Evolutionary conservation across 2,329 filamentous ascomycete genomes (phyloP).

Genomic region (Alternaria gaisen): DNA sequence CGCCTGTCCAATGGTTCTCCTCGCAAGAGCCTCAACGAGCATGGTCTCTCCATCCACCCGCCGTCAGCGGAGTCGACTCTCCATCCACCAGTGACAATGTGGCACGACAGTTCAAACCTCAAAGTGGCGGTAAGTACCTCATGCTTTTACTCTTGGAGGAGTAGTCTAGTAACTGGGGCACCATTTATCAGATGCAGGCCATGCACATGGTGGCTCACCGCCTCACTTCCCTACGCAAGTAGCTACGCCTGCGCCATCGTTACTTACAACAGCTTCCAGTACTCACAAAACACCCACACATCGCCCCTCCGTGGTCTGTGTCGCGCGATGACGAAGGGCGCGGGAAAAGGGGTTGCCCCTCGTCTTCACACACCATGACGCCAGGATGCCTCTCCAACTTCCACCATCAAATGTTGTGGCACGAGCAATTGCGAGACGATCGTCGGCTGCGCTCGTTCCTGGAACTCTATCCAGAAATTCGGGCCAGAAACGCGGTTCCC

Average conservation of each 20-base stretch:
- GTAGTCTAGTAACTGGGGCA: conserved; percentile 31
- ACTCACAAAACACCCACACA: conserved; percentile 16
- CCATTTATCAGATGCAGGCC: conserved; percentile 33
- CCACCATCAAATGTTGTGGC: conserved; percentile 30
- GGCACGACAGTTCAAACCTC: background rate
- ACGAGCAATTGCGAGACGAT: conserved; percentile 45
- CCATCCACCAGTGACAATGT: conserved; percentile 23
- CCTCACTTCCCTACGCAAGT: conserved; percentile 24
- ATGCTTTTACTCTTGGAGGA: conserved; percentile 39
- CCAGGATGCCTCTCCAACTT: conserved; percentile 29
- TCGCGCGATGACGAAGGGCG: conserved; percentile 37
- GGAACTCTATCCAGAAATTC: conserved; percentile 44
- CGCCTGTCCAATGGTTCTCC: conserved; percentile 37
- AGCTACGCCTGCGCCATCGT: conserved; percentile 19
- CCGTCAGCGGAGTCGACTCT: conserved; percentile 28
- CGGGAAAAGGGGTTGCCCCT: conserved; percentile 35
- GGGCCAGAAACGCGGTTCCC: conserved; percentile 48
- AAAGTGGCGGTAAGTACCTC: conserved; percentile 48
- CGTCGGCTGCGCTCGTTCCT: conserved; percentile 47
- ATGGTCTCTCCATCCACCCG: conserved; percentile 30
- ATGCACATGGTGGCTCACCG: conserved; percentile 34
- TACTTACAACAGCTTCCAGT: conserved; percentile 25
- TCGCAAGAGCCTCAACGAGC: conserved; percentile 22
- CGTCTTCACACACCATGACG: conserved; percentile 29
- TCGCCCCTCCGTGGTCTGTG: conserved; percentile 26